Evolutionary conservation across 768 basidiomycete species (phyloP).

Genomic region (Mycena belliarum): DNA sequence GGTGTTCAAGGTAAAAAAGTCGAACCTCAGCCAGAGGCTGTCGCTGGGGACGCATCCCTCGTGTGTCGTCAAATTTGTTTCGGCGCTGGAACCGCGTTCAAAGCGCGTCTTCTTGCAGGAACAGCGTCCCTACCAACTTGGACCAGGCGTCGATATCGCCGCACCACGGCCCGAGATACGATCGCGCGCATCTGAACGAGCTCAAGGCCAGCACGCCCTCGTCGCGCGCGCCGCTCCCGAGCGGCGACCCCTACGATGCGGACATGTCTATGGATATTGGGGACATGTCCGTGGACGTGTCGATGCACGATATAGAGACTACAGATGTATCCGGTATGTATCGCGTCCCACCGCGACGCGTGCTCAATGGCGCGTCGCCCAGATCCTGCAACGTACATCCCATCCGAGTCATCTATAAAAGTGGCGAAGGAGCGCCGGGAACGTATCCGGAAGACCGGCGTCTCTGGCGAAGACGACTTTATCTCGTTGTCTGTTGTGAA

Average conservation of each 20-base stretch:
- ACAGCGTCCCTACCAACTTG: slow-evolving; percentile 41
- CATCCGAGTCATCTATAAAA: slow-evolving; percentile 68
- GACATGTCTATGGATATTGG: slow-evolving; percentile 54
- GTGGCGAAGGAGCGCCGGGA: slow-evolving; percentile 78
- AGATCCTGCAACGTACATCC: slow-evolving; percentile 52
- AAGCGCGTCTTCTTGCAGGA: slow-evolving; percentile 12
- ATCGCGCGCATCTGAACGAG: slow-evolving; percentile 70
- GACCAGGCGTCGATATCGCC: slow-evolving; percentile 60
- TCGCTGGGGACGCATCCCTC: slow-evolving; percentile 52
- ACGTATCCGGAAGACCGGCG: slow-evolving; percentile 53
- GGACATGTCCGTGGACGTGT: slow-evolving; percentile 43
- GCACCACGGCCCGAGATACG: slow-evolving; percentile 63
- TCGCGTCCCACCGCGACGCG: neutral
- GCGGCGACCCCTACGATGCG: slow-evolving; percentile 46
- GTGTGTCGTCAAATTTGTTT: slow-evolving; percentile 29
- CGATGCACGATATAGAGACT: slow-evolving; percentile 34
- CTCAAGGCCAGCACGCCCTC: slow-evolving; percentile 77
- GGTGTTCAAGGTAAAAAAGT: slow-evolving; percentile 72
- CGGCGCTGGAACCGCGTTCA: neutral
- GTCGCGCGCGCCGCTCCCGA: slow-evolving; percentile 43
- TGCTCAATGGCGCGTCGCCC: slow-evolving; percentile 9
- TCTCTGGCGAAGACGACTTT: slow-evolving; percentile 62
- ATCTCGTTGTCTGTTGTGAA: slow-evolving; percentile 75
- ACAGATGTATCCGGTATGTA: slow-evolving; percentile 33
- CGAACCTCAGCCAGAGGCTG: slow-evolving; percentile 19